These are phyloP conservation scores for Plectosphaerella sp. DNA, from an alignment of 2,329 filamentous ascomycete genomes.

Conservation along the genomic window DNA sequence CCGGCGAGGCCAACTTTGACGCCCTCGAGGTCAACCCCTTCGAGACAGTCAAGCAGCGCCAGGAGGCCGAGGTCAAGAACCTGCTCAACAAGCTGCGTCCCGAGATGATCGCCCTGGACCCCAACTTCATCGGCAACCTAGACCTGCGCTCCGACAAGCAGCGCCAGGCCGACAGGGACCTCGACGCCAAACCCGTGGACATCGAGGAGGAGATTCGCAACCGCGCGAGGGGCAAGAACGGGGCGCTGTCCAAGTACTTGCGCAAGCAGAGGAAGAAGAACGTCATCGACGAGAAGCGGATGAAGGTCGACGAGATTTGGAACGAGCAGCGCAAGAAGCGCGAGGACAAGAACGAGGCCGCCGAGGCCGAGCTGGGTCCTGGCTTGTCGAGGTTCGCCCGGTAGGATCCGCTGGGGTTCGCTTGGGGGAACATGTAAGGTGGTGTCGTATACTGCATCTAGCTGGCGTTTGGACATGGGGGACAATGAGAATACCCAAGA, in stretches of 20 bases:
- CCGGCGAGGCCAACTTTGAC: slow-evolving; percentile 97
- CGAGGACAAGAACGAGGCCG: slow-evolving; percentile 57
- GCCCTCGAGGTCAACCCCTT: slow-evolving; percentile 91
- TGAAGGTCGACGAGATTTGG: slow-evolving; percentile 80
- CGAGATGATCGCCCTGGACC: slow-evolving; percentile 94
- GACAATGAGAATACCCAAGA: slow-evolving; percentile 10
- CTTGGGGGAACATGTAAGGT: neutral
- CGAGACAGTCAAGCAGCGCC: slow-evolving; percentile 87
- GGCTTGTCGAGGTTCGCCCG: slow-evolving; percentile 80
- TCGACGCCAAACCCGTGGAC: slow-evolving; percentile 63
- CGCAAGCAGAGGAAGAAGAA: slow-evolving; percentile 91
- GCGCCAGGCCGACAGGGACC: slow-evolving; percentile 69
- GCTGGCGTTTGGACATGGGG: slow-evolving; percentile 10
- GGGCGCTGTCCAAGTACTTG: slow-evolving; percentile 79
- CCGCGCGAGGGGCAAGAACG: slow-evolving; percentile 83
- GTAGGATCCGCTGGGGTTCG: slow-evolving; percentile 45
- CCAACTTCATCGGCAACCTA: slow-evolving; percentile 84
- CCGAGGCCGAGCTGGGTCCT: slow-evolving; percentile 73
- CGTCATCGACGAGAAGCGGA: slow-evolving; percentile 90
- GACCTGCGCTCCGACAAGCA: slow-evolving; percentile 78
- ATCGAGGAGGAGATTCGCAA: slow-evolving; percentile 64
- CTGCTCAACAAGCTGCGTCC: slow-evolving; percentile 93
- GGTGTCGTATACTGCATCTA: slow-evolving; percentile 7
- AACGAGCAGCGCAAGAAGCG: slow-evolving; percentile 66
- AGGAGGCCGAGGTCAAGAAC: slow-evolving; percentile 84